These are phyloP conservation scores for Fusarium sp. DNA, from an alignment of 2,329 filamentous ascomycete species.

Conservation along the genomic window DNA sequence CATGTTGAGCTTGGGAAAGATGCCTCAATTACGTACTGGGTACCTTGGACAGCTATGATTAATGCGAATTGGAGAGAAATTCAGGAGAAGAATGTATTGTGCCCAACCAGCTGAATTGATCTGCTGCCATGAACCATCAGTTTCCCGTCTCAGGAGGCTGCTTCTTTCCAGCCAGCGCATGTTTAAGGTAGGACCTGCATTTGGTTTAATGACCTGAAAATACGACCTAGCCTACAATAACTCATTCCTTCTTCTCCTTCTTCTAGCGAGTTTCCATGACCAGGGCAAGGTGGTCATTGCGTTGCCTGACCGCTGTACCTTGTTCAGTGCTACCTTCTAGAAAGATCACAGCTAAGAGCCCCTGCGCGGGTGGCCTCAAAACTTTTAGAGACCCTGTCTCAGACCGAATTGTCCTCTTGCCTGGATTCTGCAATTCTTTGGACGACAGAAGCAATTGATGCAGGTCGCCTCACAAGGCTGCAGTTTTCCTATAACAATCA, in stretches of 20 bases:
- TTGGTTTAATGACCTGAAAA: slow-evolving; percentile 28
- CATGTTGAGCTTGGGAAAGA: too few relatives aligned
- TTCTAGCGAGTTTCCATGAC: slow-evolving; percentile 48
- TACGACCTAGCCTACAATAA: slow-evolving; percentile 33
- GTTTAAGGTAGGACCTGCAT: neutral
- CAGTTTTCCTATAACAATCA: neutral
- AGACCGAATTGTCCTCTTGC: neutral
- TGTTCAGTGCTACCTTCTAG: slow-evolving; percentile 37
- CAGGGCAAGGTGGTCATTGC: slow-evolving; percentile 43
- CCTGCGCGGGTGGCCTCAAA: slow-evolving; percentile 14
- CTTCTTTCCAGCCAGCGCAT: neutral
- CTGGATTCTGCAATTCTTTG: neutral
- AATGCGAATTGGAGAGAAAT: neutral
- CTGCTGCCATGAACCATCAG: neutral
- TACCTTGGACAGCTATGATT: neutral
- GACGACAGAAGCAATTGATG: neutral
- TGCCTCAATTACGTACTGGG: too few relatives aligned
- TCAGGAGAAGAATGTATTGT: too few relatives aligned
- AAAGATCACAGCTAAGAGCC: slow-evolving; percentile 16
- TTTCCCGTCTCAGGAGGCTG: neutral
- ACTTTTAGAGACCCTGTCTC: neutral
- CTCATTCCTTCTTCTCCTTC: slow-evolving; percentile 41
- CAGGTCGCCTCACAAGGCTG: slow-evolving; percentile 21
- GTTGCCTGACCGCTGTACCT: slow-evolving; percentile 36
- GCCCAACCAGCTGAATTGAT: too few relatives aligned